phyloP scores from a whole-genome alignment of 345 rosid species.

The Aegle marmelos region DNA sequence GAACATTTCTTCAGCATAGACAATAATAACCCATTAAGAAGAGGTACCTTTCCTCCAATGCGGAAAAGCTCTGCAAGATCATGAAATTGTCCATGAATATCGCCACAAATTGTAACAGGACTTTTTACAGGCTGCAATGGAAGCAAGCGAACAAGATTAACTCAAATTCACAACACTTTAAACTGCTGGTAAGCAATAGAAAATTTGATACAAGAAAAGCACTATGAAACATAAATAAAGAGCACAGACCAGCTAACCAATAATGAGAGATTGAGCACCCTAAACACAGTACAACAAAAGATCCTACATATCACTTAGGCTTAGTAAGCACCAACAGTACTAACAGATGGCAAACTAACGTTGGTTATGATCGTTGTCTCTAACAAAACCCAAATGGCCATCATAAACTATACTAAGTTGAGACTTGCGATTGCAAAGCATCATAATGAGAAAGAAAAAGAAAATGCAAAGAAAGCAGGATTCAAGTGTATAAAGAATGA shows the following conservation, averaged over 20 bases:
- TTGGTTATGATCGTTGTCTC: not conserved
- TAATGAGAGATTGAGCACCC: not conserved
- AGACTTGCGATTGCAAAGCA: not conserved
- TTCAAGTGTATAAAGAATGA: not conserved
- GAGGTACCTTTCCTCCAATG: slow-evolving; percentile 85
- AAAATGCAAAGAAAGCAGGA: not conserved
- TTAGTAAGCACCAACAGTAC: not conserved
- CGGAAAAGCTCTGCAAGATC: slow-evolving; percentile 99
- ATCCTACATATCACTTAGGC: not conserved
- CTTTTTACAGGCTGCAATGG: slow-evolving; percentile 79
- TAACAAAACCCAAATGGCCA: not conserved
- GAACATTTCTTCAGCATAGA: not conserved
- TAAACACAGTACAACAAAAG: not conserved
- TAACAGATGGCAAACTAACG: not conserved
- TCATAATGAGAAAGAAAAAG: not conserved
- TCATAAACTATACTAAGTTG: not conserved
- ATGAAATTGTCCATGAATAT: slow-evolving; percentile 96
- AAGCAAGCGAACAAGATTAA: slow-evolving; percentile 4
- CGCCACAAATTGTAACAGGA: slow-evolving; percentile 96
- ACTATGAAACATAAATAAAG: not conserved
- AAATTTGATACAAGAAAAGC: not conserved
- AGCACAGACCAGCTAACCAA: not conserved
- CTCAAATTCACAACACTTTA: not conserved
- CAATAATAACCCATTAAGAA: slow-evolving; percentile 1
- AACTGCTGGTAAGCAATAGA: not conserved